Conservation (phyloP, 1,139 yeast species). For the Magnusiomyces tetraspermus region DNA sequence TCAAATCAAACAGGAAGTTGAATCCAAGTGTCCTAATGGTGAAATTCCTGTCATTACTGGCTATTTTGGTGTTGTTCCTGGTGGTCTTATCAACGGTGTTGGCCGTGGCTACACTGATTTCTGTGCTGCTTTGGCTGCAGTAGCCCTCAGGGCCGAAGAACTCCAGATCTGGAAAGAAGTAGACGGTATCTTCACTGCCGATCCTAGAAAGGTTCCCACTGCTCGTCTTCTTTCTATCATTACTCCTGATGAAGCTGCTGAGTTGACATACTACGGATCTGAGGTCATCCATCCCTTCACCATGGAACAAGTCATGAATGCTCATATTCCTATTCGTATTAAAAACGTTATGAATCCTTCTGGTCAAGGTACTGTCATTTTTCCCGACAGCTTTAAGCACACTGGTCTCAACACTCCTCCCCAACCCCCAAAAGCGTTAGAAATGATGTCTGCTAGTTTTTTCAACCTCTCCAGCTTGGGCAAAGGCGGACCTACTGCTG, state of each 20-base stretch:
- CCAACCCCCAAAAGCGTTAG: slow-evolving; percentile 80
- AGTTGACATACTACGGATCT: slow-evolving; percentile 91
- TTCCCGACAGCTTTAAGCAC: slow-evolving; percentile 61
- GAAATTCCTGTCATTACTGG: slow-evolving; percentile 87
- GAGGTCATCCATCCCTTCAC: slow-evolving; percentile 98
- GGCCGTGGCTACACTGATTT: slow-evolving; percentile 97
- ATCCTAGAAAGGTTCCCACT: slow-evolving; percentile 86
- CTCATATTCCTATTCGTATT: slow-evolving; percentile 91
- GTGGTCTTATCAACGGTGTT: slow-evolving; percentile 82
- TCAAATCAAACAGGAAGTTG: slow-evolving; percentile 42
- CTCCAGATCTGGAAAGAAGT: slow-evolving; percentile 98
- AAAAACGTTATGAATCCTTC: slow-evolving; percentile 89
- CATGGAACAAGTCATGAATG: slow-evolving; percentile 96
- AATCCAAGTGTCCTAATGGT: slow-evolving; percentile 32
- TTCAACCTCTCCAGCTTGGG: slow-evolving; percentile 26
- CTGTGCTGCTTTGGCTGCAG: slow-evolving; percentile 95
- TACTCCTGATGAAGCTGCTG: slow-evolving; percentile 98
- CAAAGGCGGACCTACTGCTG: slow-evolving; percentile 81
- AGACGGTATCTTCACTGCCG: slow-evolving; percentile 97
- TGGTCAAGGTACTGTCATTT: slow-evolving; percentile 87
- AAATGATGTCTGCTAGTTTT: slow-evolving; percentile 28
- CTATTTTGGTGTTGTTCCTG: slow-evolving; percentile 88
- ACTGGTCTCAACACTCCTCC: slow-evolving; percentile 88
- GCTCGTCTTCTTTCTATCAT: slow-evolving; percentile 80
- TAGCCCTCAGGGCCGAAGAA: slow-evolving; percentile 85